A percentile compares a stretch with the other conserved stretches of the same genome.
Evolutionary conservation across 768 basidiomycete species (phyloP).

Genomic region (Leccinum ochraceum): DNA sequence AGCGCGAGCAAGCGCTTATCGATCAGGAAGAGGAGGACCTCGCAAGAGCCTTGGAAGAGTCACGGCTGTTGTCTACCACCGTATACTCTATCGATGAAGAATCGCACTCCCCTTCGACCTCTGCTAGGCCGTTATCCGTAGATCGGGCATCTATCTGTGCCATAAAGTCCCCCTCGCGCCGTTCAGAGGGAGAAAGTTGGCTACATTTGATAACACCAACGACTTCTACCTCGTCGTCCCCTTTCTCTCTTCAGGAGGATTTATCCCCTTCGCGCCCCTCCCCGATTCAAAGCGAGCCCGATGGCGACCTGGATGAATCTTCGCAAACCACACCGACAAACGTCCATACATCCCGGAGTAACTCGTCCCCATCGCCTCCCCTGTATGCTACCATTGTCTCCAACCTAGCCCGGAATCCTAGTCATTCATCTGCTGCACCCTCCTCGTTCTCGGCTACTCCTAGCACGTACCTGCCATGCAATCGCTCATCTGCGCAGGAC

Average conservation of each 20-base stretch:
- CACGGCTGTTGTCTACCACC: constrained; percentile 31
- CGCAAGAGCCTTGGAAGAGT: constrained; percentile 60
- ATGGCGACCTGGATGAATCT: constrained; percentile 8
- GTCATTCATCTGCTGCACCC: constrained; percentile 8
- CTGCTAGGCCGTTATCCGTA: constrained; percentile 8
- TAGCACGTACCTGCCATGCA: constrained; percentile 12
- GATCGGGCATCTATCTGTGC: constrained; percentile 22
- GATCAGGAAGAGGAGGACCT: constrained; percentile 64
- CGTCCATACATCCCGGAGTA: constrained; percentile 8
- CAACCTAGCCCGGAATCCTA: constrained; percentile 17
- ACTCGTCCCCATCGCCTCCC: constrained; percentile 17
- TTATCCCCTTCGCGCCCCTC: constrained; percentile 27
- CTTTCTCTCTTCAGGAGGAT: constrained; percentile 25
- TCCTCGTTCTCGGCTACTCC: constrained; percentile 9
- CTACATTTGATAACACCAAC: constrained; percentile 32
- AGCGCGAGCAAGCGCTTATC: constrained; percentile 26
- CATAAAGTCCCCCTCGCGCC: constrained; percentile 14
- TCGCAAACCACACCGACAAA: constrained; percentile 8
- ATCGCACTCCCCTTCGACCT: constrained; percentile 8
- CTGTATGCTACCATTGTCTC: constrained; percentile 30
- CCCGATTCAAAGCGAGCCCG: constrained; percentile 17
- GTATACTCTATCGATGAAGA: constrained; percentile 13
- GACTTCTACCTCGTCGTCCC: constrained; percentile 26
- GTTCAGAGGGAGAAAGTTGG: constrained; percentile 34
- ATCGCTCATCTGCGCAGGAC: constrained; percentile 15